Base-by-base conservation (phyloP, 306 rosid genomes). In the Glycine tomentella region DNA sequence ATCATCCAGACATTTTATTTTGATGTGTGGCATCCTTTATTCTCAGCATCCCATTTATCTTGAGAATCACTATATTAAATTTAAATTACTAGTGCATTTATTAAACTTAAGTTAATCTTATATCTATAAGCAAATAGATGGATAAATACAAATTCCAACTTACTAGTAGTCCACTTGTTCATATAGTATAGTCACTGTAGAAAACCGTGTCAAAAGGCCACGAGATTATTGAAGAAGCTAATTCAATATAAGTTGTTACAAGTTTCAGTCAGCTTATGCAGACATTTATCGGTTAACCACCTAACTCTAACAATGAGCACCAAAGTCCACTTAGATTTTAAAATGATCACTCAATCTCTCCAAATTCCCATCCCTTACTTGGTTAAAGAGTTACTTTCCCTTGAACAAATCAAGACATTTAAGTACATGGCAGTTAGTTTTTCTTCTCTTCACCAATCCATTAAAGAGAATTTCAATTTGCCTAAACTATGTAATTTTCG, bases 371-470 rank as follows among this genome's bases (percentile, higher is more conserved):
- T 12, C 75, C 75, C 57, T 40, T 63, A 51, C 20, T 72, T 72
- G 31, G 31, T 16, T 72, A 34, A 25, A 13, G 33, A 34, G 63
- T 33, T 52, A 7, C 76, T 72, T 72, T 72, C 46, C 25, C 63
- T 51, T 13, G 13, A 72, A 52, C 33, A 72, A 51, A 52, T 72
- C 62, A 34, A 72, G 63, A 31, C 63, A 52, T 20, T 13, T 4
- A 52, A 51, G 76, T 71, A 25, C 46, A 50, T 25, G 25, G n/a
- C 7, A 67, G 14, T 6, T 51, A n/a, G 4, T 13, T 53, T 48
- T 53, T 48, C 15, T 53, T 52, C 36, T 72, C 44, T 72, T 72
- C 74, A 69, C 36, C 50, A 33, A 72, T 72, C 77, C 46, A 42
- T 42, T 33, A 13, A 14, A 72, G 62, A 72, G 48, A 52, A 52